Base-by-base conservation (phyloP, 2,329 filamentous ascomycete genomes). In the Orbilia oligospora region DNA sequence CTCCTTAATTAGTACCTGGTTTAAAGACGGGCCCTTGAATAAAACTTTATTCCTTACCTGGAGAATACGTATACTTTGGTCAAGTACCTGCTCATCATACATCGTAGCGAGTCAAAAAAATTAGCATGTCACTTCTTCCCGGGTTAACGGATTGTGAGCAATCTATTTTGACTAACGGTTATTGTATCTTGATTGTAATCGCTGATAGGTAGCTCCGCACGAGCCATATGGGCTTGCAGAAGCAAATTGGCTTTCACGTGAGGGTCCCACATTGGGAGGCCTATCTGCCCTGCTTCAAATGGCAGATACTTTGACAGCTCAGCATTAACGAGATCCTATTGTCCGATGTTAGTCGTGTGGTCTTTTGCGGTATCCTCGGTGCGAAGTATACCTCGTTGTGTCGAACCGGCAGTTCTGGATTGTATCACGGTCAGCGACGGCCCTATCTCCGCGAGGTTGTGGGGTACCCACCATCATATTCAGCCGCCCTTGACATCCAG, bases 111-210 rank as follows among this genome's bases (percentile, higher is more conserved):
- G 58, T 49, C n/a, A n/a, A 20, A n/a, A 36, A 30, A 51, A 53
- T 76, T 55, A 79, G 24, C 58, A 53, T 30, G 27, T 24, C 33
- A 66, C 49, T 20, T n/a, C n/a, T 18, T 4, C 22, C 44, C 38
- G n/a, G 61, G 27, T 38, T n/a, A 66, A 63, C 16, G 18, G 14
- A 27, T 10, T 44, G 20, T 12, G 56, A 16, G 1, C 18, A 48
- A 58, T 24, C n/a, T 36, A 22, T 38, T 36, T 24, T n/a, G 44
- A 72, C 80, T 49, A 67, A 81, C 80, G 12, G 88, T 89, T 71
- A 88, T 91, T 85, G 97, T 93, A 84, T 99, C 96, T 82, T 96
- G 96, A 1, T 99, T 94, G 83, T 99, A 99, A 87, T 99, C 96
- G 0, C 93, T 91, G 73, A 99, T 97, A 2, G 97, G 97, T 2